Evolutionary conservation across 352 stramenopile species (phyloP), one percentile per base, ranked within the genome.

Genomic region (Globisporangium polare): DNA sequence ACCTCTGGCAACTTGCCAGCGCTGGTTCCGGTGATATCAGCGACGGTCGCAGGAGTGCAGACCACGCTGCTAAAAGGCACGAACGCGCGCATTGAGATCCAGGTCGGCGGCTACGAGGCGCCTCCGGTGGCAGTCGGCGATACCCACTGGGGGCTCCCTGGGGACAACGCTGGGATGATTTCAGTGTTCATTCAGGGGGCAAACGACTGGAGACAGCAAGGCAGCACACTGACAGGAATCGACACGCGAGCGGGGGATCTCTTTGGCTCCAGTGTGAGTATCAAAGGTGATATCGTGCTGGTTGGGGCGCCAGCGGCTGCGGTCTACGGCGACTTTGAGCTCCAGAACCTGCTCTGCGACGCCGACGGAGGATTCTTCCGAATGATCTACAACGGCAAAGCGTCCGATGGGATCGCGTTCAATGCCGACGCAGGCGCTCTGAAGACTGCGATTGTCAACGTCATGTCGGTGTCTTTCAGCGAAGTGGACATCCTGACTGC

Each of bases 131-230:
- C 50, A 3, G 43, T 66, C 8, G 74, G 75, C 2, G 53, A 73
- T 18, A 81, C 80, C 0, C 77, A 78, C 52, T 80, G 66, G 71
- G 83, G 83, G 1, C 60, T 92, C 5, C 77, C 82, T 31, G 86
- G 83, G 3, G 64, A 69, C 1, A 77, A 67, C 4, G 83, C 86
- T 12, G 86, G 86, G 2, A 85, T 88, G 59, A 72, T 71, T 5
- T 71, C 73, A 2, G 71, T 94, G n/a, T 94, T 93, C 54, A 71
- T 74, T 31, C 80, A 79, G 3, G 67, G 71, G 27, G 77, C 83
- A n/a, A 82, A 83, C 20, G 82, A 86, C 62, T 95, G 86, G 86
- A 81, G 81, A 33, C 82, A 92, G 26, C 81, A 92, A 63, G 81
- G 79, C 9, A 72, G 71, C 13, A 77, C 74, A 0, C 66, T 95